These are phyloP conservation scores for Emmonsiellopsis sp. DNA, from an alignment of 2,329 filamentous ascomycete genomes.

Conservation along the genomic window DNA sequence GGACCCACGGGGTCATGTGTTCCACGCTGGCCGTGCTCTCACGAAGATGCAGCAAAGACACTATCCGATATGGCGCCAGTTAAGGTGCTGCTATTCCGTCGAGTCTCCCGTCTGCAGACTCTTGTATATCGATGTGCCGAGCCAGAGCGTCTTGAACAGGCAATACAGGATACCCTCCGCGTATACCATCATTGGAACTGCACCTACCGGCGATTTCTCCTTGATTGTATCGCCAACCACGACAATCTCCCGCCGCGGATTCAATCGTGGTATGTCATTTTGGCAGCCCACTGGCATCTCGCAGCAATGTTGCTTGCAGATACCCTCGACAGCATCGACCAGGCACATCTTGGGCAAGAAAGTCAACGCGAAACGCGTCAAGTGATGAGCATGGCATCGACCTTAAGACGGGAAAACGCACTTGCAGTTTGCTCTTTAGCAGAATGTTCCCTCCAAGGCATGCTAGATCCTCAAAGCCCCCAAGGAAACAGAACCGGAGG, in stretches of 20 bases:
- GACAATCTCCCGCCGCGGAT: slow-evolving; percentile 43
- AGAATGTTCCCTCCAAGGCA: slow-evolving; percentile 32
- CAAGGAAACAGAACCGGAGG: background rate
- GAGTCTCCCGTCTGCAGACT: slow-evolving; percentile 48
- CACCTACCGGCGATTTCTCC: slow-evolving; percentile 44
- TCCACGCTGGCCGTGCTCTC: slow-evolving; percentile 46
- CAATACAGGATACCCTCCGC: slow-evolving; percentile 39
- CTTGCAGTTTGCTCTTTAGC: slow-evolving; percentile 42
- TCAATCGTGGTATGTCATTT: slow-evolving; percentile 52
- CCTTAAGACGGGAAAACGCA: slow-evolving; percentile 38
- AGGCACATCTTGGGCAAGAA: slow-evolving; percentile 18
- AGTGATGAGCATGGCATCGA: slow-evolving; percentile 26
- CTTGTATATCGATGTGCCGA: slow-evolving; percentile 35
- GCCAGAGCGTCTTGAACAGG: slow-evolving; percentile 38
- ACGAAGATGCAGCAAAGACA: slow-evolving; percentile 41
- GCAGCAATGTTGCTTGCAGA: slow-evolving; percentile 49
- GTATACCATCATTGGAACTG: slow-evolving; percentile 49
- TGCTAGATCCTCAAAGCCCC: background rate
- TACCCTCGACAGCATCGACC: slow-evolving; percentile 43
- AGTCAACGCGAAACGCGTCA: slow-evolving; percentile 18
- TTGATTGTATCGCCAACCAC: slow-evolving; percentile 44
- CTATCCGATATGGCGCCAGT: slow-evolving; percentile 48
- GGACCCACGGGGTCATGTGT: slow-evolving; percentile 4
- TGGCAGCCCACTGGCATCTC: slow-evolving; percentile 51
- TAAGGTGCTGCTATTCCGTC: slow-evolving; percentile 51